A percentile compares a stretch with the other conserved stretches of the same genome.
These are phyloP conservation scores for Pseudogymnoascus destructans DNA, from an alignment of 2,329 filamentous ascomycete genomes.

Conservation along the genomic window DNA sequence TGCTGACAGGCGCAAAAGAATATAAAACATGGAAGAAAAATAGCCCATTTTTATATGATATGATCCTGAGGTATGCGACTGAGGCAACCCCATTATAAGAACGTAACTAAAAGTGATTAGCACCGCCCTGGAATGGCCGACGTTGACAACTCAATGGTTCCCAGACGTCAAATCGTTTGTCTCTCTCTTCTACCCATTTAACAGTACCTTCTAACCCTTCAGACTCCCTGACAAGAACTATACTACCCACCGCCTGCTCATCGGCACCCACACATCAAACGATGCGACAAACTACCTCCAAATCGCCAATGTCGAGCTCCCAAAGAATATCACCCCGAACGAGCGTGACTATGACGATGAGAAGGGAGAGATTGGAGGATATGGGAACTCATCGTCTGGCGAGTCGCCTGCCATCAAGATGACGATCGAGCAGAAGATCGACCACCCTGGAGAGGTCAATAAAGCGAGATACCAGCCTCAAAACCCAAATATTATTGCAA, in stretches of 20 bases:
- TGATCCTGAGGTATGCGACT: slow-evolving; percentile 61
- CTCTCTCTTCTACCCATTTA: neutral
- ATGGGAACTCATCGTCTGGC: slow-evolving; percentile 56
- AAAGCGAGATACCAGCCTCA: slow-evolving; percentile 97
- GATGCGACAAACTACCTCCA: slow-evolving; percentile 82
- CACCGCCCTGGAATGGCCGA: slow-evolving; percentile 93
- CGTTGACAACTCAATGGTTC: slow-evolving; percentile 94
- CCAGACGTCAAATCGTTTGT: slow-evolving; percentile 73
- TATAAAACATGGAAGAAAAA: slow-evolving; percentile 99
- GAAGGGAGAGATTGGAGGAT: slow-evolving; percentile 84
- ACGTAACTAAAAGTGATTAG: slow-evolving; percentile 31
- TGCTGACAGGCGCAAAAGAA: slow-evolving; percentile 39
- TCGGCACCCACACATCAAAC: slow-evolving; percentile 89
- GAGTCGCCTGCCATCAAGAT: slow-evolving; percentile 69
- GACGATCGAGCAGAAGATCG: slow-evolving; percentile 87
- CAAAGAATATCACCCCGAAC: slow-evolving; percentile 62
- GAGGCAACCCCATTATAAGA: neutral
- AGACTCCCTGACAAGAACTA: slow-evolving; percentile 73
- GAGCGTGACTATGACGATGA: slow-evolving; percentile 82
- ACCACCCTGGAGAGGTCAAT: slow-evolving; percentile 94
- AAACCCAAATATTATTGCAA: slow-evolving; percentile 93
- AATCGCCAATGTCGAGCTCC: slow-evolving; percentile 87
- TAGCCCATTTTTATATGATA: slow-evolving; percentile 93
- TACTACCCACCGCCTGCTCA: slow-evolving; percentile 73
- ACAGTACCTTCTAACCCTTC: slow-evolving; percentile 5